Conservation (phyloP, 169 alveolate species). For the Cryptosporidium sp. region DNA sequence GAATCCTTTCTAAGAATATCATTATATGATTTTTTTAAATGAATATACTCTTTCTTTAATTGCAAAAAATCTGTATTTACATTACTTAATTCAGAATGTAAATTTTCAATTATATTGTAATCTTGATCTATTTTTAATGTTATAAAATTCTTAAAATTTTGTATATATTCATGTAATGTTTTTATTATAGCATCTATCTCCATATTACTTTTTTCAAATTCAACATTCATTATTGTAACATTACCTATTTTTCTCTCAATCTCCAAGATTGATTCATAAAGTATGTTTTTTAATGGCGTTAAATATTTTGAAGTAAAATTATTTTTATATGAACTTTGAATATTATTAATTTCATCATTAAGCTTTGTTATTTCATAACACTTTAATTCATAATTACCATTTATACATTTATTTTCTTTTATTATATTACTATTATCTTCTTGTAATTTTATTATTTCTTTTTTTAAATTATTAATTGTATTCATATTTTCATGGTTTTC, state of each 20-base stretch:
- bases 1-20: neutral
- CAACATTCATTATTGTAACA: conserved; percentile 18
- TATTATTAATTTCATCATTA: conserved; percentile 33
- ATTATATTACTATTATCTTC: conserved; percentile 24
- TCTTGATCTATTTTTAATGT: conserved; percentile 22
- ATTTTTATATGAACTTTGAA: conserved; percentile 20
- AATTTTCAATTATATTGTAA: conserved; percentile 22
- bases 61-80: conserved; percentile 15
- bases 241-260: conserved; percentile 7
- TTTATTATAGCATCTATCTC: conserved; percentile 43
- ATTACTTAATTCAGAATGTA: conserved; percentile 30
- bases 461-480: neutral
- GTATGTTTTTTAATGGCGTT: conserved; percentile 33
- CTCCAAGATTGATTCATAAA: conserved; percentile 42
- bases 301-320: conserved; percentile 45
- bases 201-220: conserved; percentile 19
- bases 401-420: conserved; percentile 55
- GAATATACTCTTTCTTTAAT: neutral
- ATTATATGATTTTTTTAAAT: neutral
- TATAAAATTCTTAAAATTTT: conserved; percentile 23
- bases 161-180: conserved; percentile 47
- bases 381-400: conserved; percentile 37
- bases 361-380: conserved; percentile 48
- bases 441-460: conserved; percentile 15
- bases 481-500: conserved; percentile 37